Evolutionary conservation across 257 asterid species (phyloP), one percentile per base, ranked within the genome.

Genomic region (Solanum etuberosum): DNA sequence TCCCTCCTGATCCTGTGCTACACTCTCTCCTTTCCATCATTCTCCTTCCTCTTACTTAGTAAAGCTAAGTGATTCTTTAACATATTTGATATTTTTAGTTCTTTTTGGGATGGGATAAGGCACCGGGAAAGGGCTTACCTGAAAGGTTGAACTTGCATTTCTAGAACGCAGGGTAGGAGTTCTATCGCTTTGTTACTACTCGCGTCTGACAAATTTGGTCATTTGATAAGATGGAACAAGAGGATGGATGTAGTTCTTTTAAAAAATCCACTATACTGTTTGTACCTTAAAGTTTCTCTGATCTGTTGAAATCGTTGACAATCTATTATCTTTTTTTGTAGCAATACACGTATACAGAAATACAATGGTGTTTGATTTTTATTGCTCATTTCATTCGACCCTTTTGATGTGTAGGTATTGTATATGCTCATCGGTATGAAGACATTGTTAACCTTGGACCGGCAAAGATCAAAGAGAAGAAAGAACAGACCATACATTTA

Each of bases 371-470:
- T 78, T 78, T 43, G 65, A 78, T 27, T 18, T 80, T 81, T 81
- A 37, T 67, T 86, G 48, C 83, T 77, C 70, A 34, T 74, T 77
- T 37, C 23, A 85, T 27, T 21, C 7, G 34, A 51, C 43, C 61
- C 40, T 35, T 80, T 68, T 83, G 77, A 70, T 65, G 34, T 88
- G 42, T 89, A 97, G 99, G 98, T 87, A 94, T 92, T 77, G 98
- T 95, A 73, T 97, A 97, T 89, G 94, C 96, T 70, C 98, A 97
- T 86, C 98, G 99, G 46, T 94, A 95, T 71, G 98, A 94, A 90
- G 96, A 94, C 91, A 90, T 97, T 34, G 98, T 97, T 27, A 95
- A 97, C 92, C 48, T 86, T 72, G 89, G 98, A 89, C 88, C 90
- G 29, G 84, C 89, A 59, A 71, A 88, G 70, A 72, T 76, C 63